Percentiles rank a stretch among this genome's conserved stretches.
phyloP scores from a whole-genome alignment of 2,329 filamentous ascomycete genomes.

The Ascochyta viciae-villosae region DNA sequence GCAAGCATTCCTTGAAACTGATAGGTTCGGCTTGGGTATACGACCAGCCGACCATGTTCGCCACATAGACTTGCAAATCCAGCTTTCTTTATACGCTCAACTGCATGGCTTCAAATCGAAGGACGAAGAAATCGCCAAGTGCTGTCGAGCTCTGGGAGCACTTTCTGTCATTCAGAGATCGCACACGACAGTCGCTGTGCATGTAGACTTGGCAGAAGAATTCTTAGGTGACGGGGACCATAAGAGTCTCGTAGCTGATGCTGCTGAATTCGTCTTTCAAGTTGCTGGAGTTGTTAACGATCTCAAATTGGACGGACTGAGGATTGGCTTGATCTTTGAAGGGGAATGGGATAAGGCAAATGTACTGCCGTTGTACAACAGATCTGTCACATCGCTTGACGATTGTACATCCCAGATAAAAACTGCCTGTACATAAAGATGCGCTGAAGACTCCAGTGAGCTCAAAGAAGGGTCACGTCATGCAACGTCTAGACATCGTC shows the following conservation, averaged over 20 bases:
- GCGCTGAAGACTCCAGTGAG: background rate
- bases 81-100: slow-evolving; percentile 17
- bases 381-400: background rate
- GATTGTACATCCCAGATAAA: background rate
- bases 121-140: background rate
- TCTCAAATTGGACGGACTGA: background rate
- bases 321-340: background rate
- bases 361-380: background rate
- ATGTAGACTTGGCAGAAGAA: slow-evolving; percentile 1
- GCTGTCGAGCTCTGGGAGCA: background rate
- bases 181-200: background rate
- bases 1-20: slow-evolving; percentile 18
- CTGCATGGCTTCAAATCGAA: background rate
- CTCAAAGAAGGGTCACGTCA: too few relatives aligned
- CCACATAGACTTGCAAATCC: slow-evolving; percentile 21
- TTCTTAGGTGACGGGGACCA: background rate
- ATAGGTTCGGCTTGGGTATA: slow-evolving; percentile 19
- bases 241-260: background rate
- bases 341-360: background rate
- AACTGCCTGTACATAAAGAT: background rate
- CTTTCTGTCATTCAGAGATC: background rate
- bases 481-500: too few relatives aligned
- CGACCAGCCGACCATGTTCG: slow-evolving; percentile 21
- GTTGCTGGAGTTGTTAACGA: background rate
- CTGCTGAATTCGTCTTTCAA: background rate